phyloP scores from a whole-genome alignment of 2,329 filamentous ascomycete species.

The Pseudovirgaria hyperparasitica region DNA sequence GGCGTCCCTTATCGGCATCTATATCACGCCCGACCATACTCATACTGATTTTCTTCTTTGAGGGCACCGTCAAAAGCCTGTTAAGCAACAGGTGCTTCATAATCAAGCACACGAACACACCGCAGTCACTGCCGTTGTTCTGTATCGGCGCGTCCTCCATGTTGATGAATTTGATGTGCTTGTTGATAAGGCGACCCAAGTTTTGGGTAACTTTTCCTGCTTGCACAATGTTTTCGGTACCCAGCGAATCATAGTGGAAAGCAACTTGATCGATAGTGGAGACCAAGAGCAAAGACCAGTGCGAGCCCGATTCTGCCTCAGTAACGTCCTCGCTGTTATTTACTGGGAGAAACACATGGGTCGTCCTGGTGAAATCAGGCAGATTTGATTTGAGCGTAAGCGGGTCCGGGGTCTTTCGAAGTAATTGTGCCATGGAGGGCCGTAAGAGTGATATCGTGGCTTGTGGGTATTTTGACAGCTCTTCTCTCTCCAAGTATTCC shows the following conservation, averaged over 20 bases:
- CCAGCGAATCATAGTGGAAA: constrained; percentile 91
- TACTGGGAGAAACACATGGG: constrained; percentile 90
- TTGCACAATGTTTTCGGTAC: constrained; percentile 61
- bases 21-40: constrained; percentile 76
- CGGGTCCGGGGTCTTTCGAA: constrained; percentile 59
- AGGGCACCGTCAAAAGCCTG: constrained; percentile 64
- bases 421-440: constrained; percentile 83
- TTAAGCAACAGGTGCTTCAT: constrained; percentile 92
- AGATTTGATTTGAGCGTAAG: constrained; percentile 51
- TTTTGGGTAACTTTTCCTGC: constrained; percentile 58
- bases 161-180: constrained; percentile 61
- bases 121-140: constrained; percentile 85
- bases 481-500: constrained; percentile 87
- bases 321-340: constrained; percentile 73
- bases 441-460: constrained; percentile 83
- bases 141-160: constrained; percentile 81
- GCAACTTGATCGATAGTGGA: constrained; percentile 78
- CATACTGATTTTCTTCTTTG: constrained; percentile 84
- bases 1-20: constrained; percentile 66
- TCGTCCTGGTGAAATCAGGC: constrained; percentile 66
- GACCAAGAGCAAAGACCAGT: constrained; percentile 90
- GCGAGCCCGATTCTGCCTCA: constrained; percentile 81
- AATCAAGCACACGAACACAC: constrained; percentile 86
- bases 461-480: constrained; percentile 64
- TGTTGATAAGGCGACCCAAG: constrained; percentile 54